Percentiles rank a stretch among this genome's conserved stretches.
These are phyloP conservation scores for Pestalotiopsis sp. DNA, from an alignment of 2,329 filamentous ascomycete species.

Conservation along the genomic window DNA sequence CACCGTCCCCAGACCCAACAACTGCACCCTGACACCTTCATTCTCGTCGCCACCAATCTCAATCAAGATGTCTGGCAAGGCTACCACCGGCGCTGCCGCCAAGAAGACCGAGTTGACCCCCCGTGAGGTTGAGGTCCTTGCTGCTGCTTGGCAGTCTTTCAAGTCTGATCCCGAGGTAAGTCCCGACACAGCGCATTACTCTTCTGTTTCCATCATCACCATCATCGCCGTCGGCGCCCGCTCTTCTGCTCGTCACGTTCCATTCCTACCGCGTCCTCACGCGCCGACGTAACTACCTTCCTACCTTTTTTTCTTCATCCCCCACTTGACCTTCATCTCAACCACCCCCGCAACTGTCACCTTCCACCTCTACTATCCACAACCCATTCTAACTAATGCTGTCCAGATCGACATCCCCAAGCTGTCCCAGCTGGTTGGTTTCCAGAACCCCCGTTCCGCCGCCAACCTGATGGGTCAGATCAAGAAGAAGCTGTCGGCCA, in stretches of 20 bases:
- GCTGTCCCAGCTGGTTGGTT: constrained; percentile 4
- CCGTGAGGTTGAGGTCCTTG: constrained; percentile 3
- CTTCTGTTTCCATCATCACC: not conserved
- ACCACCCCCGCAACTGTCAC: not conserved
- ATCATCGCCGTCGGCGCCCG: too few species aligned
- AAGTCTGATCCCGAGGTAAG: constrained; percentile 10
- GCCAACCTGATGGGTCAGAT: constrained; percentile 2
- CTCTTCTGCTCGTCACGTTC: too few species aligned
- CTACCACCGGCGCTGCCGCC: not conserved
- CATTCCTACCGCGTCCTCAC: not conserved
- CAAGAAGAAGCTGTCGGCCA: constrained; percentile 11
- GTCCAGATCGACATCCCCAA: constrained; percentile 5
- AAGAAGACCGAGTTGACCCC: constrained; percentile 10
- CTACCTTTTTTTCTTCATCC: not conserved
- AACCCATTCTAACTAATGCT: not conserved
- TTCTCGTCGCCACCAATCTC: not conserved
- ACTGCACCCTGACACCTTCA: not conserved
- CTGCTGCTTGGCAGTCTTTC: constrained; percentile 8
- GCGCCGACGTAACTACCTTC: not conserved
- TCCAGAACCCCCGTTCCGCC: constrained; percentile 1
- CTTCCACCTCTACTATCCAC: not conserved
- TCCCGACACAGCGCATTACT: not conserved
- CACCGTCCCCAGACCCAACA: not conserved
- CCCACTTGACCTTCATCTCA: not conserved
- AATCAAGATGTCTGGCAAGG: constrained; percentile 4